These are phyloP conservation scores for Lichtheimia corymbifera DNA, from an alignment of 371 early-diverging fungal species.

Conservation along the genomic window DNA sequence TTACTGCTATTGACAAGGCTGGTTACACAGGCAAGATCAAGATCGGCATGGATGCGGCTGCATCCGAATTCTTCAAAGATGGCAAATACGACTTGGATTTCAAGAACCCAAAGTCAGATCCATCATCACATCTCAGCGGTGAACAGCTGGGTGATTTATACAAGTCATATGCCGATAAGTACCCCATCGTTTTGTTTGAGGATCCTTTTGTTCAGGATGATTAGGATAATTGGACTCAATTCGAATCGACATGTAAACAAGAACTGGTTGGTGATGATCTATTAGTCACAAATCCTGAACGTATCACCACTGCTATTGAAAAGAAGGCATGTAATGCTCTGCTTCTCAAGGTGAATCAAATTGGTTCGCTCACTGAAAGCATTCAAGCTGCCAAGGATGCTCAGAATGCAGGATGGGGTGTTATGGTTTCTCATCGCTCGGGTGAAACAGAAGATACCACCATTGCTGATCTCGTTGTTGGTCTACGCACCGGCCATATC, in stretches of 20 bases:
- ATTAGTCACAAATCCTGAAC: constrained; percentile 96
- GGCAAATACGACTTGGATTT: constrained; percentile 97
- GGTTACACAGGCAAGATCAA: constrained; percentile 94
- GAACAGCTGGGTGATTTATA: constrained; percentile 87
- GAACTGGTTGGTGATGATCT: constrained; percentile 99
- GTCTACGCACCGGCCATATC: constrained; percentile 97
- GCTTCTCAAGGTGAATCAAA: constrained; percentile 99
- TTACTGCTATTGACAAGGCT: constrained; percentile 86
- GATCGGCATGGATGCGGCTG: constrained; percentile 99
- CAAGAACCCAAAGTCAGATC: constrained; percentile 88
- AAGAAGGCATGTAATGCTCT: constrained; percentile 95
- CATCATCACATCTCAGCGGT: constrained; percentile 71
- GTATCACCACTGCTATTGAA: constrained; percentile 88
- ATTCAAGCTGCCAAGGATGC: constrained; percentile 78
- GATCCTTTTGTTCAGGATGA: constrained; percentile 99
- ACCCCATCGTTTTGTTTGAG: constrained; percentile 97
- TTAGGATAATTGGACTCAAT: constrained; percentile 89
- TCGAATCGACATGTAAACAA: constrained; percentile 66
- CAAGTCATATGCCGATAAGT: constrained; percentile 79
- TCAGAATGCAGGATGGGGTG: constrained; percentile 91
- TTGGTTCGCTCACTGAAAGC: constrained; percentile 96
- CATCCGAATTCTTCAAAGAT: constrained; percentile 96
- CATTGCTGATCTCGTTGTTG: constrained; percentile 98
- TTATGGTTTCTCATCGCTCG: constrained; percentile 99
- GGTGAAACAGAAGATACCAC: constrained; percentile 99